Evolutionary conservation across 371 early-diverging fungal species (phyloP), one percentile per base, ranked within the genome.

Genomic region (Cokeromyces recurvatus): DNA sequence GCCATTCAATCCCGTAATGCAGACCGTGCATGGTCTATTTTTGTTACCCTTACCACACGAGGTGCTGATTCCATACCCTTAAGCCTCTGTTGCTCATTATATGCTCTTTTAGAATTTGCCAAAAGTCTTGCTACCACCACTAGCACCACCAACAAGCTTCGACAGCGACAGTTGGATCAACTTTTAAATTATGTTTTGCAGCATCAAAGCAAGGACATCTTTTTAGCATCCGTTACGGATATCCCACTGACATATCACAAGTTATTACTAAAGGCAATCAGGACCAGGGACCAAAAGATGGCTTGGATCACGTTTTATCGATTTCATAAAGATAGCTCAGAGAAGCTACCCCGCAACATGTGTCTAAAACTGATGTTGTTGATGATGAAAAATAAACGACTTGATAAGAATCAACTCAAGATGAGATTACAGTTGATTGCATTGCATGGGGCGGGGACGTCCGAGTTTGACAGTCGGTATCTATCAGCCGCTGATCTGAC

Each of bases 1-100:
- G 56, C 71, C 14, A 55, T 74, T 44, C 55, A 55, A 29, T 12
- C 50, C n/a, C 51, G 53, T 15, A 57, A 71, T 37, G 68, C 71
- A n/a, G 68, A 68, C 22, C 58, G 56, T 44, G 60, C 74, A 5
- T 74, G 71, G 68, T 47, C 64, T 9, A 16, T 71, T 12, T 74
- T 69, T 43, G 31, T 38, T 8, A 66, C 68, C 23, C 39, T 74
- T n/a, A 32, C 60, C 14, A 21, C 48, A n/a, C 54, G 55, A 50
- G 29, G 8, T 8, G 29, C 29, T 8, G 29, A 5, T 8, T 8
- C 29, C 5, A 29, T 29, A 29, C 69, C 68, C 37, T 47, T 64
- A 15, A 38, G 44, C 8, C 22, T 62, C 17, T 66, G 64, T 44
- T 55, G 56, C 17, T 57, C 55, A 8, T 43, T 74, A 1, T 74